Conservation (phyloP, 306 rosid genomes). For the Datisca glomerata region DNA sequence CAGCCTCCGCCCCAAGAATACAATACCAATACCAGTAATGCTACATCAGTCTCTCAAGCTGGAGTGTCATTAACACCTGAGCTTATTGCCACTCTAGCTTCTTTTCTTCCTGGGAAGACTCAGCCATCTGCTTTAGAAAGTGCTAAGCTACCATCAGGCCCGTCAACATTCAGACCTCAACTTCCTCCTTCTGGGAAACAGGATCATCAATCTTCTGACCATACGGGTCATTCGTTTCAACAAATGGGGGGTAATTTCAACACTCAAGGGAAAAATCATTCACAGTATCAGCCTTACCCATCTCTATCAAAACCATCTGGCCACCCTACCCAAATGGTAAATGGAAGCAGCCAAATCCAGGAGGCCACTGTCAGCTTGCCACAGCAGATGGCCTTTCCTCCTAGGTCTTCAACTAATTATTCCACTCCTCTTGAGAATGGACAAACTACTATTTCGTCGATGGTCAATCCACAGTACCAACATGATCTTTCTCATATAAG, state of each 20-base stretch:
- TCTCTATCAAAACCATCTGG: slow-evolving; percentile 34
- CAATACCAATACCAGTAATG: slow-evolving; percentile 26
- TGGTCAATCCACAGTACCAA: slow-evolving; percentile 45
- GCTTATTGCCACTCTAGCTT: slow-evolving; percentile 80
- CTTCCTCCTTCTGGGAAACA: slow-evolving; percentile 53
- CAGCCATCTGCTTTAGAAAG: slow-evolving; percentile 47
- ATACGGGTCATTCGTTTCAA: slow-evolving; percentile 42
- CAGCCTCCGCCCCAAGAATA: slow-evolving; percentile 47
- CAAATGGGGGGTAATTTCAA: slow-evolving; percentile 49
- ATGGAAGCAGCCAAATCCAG: slow-evolving; percentile 46
- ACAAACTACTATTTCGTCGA: slow-evolving; percentile 34
- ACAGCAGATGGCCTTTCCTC: slow-evolving; percentile 38
- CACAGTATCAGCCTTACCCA: slow-evolving; percentile 69
- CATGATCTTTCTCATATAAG: slow-evolving; percentile 31
- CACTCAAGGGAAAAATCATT: slow-evolving; percentile 25
- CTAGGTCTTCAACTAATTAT: slow-evolving; percentile 46
- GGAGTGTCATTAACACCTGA: slow-evolving; percentile 84
- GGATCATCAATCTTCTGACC: slow-evolving; percentile 58
- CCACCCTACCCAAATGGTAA: slow-evolving; percentile 36
- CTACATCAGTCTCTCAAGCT: slow-evolving; percentile 50
- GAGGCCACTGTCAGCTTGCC: slow-evolving; percentile 37
- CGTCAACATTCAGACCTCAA: slow-evolving; percentile 50
- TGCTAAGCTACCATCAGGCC: slow-evolving; percentile 33
- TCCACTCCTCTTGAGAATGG: slow-evolving; percentile 43
- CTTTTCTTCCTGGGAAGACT: slow-evolving; percentile 59